Evolutionary conservation across 2,329 filamentous ascomycete species (phyloP).

Genomic region (Didymella segeticola): DNA sequence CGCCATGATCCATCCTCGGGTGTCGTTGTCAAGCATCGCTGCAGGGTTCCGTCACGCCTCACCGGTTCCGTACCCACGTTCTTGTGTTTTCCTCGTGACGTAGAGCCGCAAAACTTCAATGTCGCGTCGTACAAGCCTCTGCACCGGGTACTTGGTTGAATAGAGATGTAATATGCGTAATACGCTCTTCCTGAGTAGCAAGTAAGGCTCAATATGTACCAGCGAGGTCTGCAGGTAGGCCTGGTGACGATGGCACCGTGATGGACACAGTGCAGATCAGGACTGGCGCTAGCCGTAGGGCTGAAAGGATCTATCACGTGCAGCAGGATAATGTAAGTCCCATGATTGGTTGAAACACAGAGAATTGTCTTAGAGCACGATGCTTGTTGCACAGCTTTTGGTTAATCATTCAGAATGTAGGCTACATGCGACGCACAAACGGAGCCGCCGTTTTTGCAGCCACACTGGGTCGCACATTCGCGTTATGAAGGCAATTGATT

Average conservation of each 20-base stretch:
- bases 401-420: too few species aligned
- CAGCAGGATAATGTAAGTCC: neutral
- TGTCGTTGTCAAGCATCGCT: slow-evolving; percentile 62
- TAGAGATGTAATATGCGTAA: neutral
- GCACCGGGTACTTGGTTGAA: neutral
- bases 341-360: slow-evolving; percentile 1
- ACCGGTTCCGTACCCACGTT: slow-evolving; percentile 22
- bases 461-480: neutral
- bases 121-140: slow-evolving; percentile 1
- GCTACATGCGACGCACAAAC: neutral
- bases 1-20: slow-evolving; percentile 90
- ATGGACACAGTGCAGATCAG: slow-evolving; percentile 25
- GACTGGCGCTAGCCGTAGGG: slow-evolving; percentile 6
- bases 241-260: slow-evolving; percentile 20
- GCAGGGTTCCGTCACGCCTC: neutral
- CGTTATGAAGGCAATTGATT: neutral
- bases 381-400: neutral
- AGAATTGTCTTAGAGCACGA: neutral
- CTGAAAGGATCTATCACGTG: slow-evolving; percentile 15
- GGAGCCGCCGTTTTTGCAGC: neutral
- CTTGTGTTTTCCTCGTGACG: slow-evolving; percentile 31
- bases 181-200: neutral
- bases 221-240: neutral
- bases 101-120: slow-evolving; percentile 18
- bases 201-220: neutral